Base-by-base conservation (phyloP, 805 yeast genomes). In the Candida berthetii region DNA sequence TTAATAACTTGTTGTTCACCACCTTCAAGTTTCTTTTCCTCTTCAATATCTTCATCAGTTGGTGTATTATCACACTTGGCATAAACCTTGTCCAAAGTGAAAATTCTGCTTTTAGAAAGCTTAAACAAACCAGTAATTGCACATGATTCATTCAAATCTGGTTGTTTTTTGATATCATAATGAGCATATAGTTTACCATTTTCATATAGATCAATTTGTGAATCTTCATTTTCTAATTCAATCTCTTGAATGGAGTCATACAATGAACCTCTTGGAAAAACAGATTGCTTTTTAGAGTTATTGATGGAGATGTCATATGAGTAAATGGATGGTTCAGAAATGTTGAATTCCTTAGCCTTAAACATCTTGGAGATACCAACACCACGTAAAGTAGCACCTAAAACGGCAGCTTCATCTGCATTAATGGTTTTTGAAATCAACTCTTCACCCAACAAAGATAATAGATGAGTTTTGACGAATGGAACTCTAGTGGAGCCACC, bases 401-500 rank as follows among this genome's bases (percentile, higher is more conserved):
- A 71, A 13, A 87, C 96, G 40, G 87, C 87, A 36, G 97, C 81
- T 66, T 93, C 99, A 62, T 93, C 99, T 0, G 99, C 93, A 61
- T 93, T 93, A 36, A 93, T 95, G 39, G 82, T 86, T 60, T 82
- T 88, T 18, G 95, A 72, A 32, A 90, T 69, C 38, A 68, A 57
- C 3, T 77, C 82, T 16, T 76, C 77, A 1, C 83, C 87, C 34
- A 82, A 64, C 35, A 79, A 66, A 2, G 73, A 57, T 2, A 58
- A 46, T 44, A 87, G 65, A 40, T 72, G 75, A 42, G 76, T 71
- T 61, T 88, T 93, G 37, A 93, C 84, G 54, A 85, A 73, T 14
- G 99, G 99, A 25, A 88, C 85, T 59, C 99, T 78, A 6, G 91
- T 79, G 0, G 95, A 78, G 1, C 99, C 99, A 48, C 99, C 99